phyloP scores from a whole-genome alignment of 768 basidiomycete genomes.

The Russula abietina region DNA sequence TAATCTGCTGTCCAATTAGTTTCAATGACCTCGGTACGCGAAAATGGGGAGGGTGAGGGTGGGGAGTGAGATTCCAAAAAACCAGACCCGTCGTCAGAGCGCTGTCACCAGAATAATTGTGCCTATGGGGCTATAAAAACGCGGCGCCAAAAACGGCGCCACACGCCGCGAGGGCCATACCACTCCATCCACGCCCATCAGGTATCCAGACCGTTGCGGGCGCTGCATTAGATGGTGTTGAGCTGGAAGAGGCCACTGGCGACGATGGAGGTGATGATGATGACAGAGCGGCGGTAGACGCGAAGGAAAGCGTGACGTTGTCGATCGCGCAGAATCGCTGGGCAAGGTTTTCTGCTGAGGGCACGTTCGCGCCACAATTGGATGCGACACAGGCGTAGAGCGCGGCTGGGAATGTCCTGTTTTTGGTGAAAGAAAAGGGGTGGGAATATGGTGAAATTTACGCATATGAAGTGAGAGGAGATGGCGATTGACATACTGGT shows the following conservation, averaged over 20 bases:
- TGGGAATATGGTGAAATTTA: neutral
- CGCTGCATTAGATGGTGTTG: neutral
- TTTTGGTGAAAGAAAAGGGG: neutral
- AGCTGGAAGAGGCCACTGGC: neutral
- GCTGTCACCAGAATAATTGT: neutral
- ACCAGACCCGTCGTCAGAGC: neutral
- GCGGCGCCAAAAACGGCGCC: conserved; percentile 13
- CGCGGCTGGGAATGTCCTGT: conserved; percentile 33
- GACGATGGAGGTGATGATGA: neutral
- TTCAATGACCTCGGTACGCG: neutral
- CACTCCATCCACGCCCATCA: conserved; percentile 5
- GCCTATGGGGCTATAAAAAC: neutral
- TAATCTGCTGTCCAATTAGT: conserved; percentile 4
- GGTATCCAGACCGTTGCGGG: neutral
- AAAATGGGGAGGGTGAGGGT: too few species aligned
- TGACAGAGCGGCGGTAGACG: conserved; percentile 33
- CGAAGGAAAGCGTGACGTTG: conserved; percentile 33
- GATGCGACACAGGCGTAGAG: conserved; percentile 37
- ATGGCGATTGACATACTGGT: conserved; percentile 28
- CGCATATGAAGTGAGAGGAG: neutral
- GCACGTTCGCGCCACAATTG: conserved; percentile 36
- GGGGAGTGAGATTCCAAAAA: too few species aligned
- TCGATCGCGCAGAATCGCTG: conserved; percentile 45
- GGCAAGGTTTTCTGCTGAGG: conserved; percentile 39
- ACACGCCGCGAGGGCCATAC: conserved; percentile 3